Percentiles rank a stretch among this genome's conserved stretches.
Evolutionary conservation across 495 filamentous ascomycete genomes (phyloP).

Genomic region (Rusavskia elegans): DNA sequence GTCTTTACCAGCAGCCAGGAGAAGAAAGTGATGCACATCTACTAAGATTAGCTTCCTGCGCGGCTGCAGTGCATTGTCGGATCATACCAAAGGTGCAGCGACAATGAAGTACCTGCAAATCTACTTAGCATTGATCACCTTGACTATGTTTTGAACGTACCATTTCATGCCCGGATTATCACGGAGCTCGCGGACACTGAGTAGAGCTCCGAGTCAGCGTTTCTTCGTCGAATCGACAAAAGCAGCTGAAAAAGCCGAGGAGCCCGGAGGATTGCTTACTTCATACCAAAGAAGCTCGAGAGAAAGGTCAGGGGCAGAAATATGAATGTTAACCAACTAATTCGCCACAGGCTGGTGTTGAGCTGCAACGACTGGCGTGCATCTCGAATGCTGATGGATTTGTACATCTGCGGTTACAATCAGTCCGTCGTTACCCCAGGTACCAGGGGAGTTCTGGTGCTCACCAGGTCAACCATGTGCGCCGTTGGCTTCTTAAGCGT

Average conservation of each 20-base stretch:
- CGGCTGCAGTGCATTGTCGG: background rate
- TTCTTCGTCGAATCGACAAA: too few species aligned
- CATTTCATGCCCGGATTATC: slow-evolving; percentile 29
- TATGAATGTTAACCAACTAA: slow-evolving; percentile 33
- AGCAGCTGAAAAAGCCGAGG: too few species aligned
- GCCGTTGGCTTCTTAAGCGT: slow-evolving; percentile 7
- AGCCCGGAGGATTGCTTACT: slow-evolving; percentile 16
- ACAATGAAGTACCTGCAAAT: slow-evolving; percentile 5
- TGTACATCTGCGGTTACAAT: slow-evolving; percentile 26
- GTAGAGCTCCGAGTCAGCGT: too few species aligned
- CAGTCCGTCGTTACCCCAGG: background rate
- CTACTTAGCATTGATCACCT: background rate
- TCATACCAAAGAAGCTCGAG: slow-evolving; percentile 38
- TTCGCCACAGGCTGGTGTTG: slow-evolving; percentile 20
- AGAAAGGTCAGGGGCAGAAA: slow-evolving; percentile 40
- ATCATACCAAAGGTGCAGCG: slow-evolving; percentile 5
- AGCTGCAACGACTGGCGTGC: slow-evolving; percentile 31
- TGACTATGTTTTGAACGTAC: slow-evolving; percentile 4
- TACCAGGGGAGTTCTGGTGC: background rate
- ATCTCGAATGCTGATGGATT: slow-evolving; percentile 37
- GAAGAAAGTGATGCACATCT: background rate
- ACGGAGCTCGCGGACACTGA: slow-evolving; percentile 15
- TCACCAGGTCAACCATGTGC: slow-evolving; percentile 11
- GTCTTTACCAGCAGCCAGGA: background rate
- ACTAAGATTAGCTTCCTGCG: background rate